Conservation (phyloP, 1,284 basidiomycete species). For the Moesziomyces globuligerus region DNA sequence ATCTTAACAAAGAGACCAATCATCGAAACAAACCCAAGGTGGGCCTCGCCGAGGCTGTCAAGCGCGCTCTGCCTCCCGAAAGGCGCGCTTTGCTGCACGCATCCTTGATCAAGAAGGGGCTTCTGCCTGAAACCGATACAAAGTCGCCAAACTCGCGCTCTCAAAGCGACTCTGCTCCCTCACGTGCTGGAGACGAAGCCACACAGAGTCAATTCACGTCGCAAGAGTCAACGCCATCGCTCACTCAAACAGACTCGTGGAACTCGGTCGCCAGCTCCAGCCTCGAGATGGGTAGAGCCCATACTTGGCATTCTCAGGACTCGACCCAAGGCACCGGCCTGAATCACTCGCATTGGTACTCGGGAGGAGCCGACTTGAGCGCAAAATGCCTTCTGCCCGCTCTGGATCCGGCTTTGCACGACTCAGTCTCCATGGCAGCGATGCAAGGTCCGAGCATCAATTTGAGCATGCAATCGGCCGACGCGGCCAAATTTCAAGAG, state of each 20-base stretch:
- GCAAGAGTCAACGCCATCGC: too few relatives aligned
- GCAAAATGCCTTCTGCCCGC: not conserved
- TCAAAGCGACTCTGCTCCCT: not conserved
- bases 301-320: too few relatives aligned
- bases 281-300: too few relatives aligned
- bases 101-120: conserved; percentile 14
- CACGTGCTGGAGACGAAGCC: not conserved
- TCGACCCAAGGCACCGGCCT: too few relatives aligned
- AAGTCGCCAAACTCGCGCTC: not conserved
- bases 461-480: conserved; percentile 1
- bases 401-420: conserved; percentile 11
- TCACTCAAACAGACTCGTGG: too few relatives aligned
- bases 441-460: conserved; percentile 1
- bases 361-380: not conserved
- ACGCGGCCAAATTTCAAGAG: not conserved
- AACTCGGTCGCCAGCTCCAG: too few relatives aligned
- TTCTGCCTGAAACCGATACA: not conserved
- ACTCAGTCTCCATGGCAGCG: not conserved
- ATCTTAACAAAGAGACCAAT: not conserved
- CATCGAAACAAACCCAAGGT: conserved; percentile 3
- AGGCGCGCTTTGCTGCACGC: conserved; percentile 27
- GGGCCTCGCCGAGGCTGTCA: conserved; percentile 24
- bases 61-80: conserved; percentile 29
- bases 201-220: not conserved
- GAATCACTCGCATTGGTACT: too few relatives aligned